Conservation (phyloP, 768 basidiomycete species). For the Podaxis rugospora region DNA sequence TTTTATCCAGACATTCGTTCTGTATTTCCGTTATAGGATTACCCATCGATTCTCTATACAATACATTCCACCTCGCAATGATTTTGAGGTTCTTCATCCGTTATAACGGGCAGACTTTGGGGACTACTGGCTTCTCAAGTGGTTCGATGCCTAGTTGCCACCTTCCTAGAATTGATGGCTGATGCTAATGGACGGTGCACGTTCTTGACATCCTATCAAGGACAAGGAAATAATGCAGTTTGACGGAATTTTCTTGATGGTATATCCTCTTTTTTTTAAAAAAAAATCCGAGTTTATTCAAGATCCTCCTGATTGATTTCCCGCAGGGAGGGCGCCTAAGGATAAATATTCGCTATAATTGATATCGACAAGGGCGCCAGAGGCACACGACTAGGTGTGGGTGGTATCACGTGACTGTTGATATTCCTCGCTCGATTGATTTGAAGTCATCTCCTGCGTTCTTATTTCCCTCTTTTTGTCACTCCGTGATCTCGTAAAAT, state of each 20-base stretch:
- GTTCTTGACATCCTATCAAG: slow-evolving; percentile 15
- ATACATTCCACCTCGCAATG: neutral
- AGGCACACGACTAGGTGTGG: too few species aligned
- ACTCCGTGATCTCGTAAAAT: neutral
- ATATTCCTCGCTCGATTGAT: neutral
- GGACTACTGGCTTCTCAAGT: neutral
- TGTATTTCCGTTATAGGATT: neutral
- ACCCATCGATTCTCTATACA: neutral
- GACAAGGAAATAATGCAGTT: neutral
- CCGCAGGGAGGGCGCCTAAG: slow-evolving; percentile 37
- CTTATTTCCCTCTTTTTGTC: neutral
- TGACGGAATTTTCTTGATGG: slow-evolving; percentile 24
- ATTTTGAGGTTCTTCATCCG: neutral
- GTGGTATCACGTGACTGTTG: too few species aligned
- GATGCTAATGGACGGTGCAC: slow-evolving; percentile 41
- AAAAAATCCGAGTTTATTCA: slow-evolving; percentile 11
- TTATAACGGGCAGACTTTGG: neutral
- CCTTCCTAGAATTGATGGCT: neutral
- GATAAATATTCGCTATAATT: slow-evolving; percentile 27
- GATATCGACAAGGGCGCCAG: slow-evolving; percentile 36
- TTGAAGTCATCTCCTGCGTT: neutral
- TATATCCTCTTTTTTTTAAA: slow-evolving; percentile 32
- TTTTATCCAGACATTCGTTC: neutral
- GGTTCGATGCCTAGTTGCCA: neutral
- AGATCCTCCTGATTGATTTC: slow-evolving; percentile 75